Evolutionary conservation across 345 rosid species (phyloP).

Genomic region (Nephelium lappaceum): DNA sequence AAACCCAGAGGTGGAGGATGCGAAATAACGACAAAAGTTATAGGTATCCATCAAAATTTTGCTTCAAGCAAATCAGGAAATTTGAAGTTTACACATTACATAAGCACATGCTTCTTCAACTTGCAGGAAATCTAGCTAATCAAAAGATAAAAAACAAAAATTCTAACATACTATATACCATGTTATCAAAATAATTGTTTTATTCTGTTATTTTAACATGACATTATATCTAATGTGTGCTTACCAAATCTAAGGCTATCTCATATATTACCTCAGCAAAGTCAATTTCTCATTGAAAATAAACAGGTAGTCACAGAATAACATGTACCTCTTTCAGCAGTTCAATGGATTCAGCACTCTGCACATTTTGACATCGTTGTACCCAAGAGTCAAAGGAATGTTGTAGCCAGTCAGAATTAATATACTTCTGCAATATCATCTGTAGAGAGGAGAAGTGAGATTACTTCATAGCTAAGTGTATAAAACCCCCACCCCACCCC

Average conservation of each 20-base stretch:
- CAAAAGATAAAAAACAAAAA: neutral
- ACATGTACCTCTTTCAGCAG: conserved; percentile 81
- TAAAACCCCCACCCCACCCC: neutral
- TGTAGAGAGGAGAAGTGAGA: conserved; percentile 39
- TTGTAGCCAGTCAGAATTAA: conserved; percentile 68
- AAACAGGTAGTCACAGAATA: conserved; percentile 5
- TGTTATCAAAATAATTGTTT: neutral
- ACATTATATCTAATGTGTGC: neutral
- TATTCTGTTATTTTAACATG: neutral
- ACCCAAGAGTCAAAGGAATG: conserved; percentile 65
- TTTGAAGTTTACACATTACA: neutral
- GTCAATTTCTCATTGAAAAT: conserved; percentile 1
- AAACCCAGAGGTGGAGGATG: neutral
- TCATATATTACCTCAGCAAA: conserved; percentile 2
- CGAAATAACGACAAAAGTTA: no score
- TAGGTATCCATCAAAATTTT: neutral
- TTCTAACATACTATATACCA: neutral
- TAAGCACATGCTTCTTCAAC: conserved; percentile 1
- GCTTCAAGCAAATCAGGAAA: neutral
- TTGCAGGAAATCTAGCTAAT: neutral
- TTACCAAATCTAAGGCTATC: neutral
- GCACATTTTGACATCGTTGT: conserved; percentile 64
- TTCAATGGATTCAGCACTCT: conserved; percentile 83
- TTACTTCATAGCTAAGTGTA: conserved; percentile 13
- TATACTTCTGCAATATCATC: conserved; percentile 74